These are phyloP conservation scores for Liriodendron chinense DNA, from an alignment of 164 flowering plant genomes.

Conservation along the genomic window DNA sequence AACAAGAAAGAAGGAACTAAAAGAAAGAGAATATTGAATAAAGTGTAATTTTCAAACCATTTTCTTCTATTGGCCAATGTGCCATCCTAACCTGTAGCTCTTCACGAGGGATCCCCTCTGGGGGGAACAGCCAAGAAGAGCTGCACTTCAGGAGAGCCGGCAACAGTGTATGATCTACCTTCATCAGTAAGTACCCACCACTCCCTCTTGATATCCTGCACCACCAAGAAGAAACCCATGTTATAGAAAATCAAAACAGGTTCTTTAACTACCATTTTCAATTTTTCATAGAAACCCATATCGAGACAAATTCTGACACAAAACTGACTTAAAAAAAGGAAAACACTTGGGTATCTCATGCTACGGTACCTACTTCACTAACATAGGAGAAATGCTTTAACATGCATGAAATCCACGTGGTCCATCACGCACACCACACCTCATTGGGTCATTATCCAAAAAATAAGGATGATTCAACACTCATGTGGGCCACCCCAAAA, in stretches of 20 bases:
- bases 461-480: too few species aligned
- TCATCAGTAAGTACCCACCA: conserved; percentile 81
- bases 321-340: neutral
- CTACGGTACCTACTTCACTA: neutral
- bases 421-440: too few species aligned
- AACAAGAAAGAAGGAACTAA: too few species aligned
- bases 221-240: neutral
- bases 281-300: neutral
- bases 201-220: conserved; percentile 84
- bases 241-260: neutral
- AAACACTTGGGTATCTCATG: neutral
- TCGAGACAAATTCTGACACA: neutral
- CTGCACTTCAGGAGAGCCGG: conserved; percentile 83
- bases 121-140: conserved; percentile 70
- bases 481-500: too few species aligned
- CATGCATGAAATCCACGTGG: too few species aligned
- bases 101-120: conserved; percentile 64
- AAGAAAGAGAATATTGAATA: too few species aligned
- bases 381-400: neutral
- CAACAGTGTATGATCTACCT: conserved; percentile 56
- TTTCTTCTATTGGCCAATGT: too few species aligned
- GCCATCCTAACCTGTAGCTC: conserved; percentile 56
- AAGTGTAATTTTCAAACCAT: too few species aligned
- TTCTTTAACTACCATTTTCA: neutral
- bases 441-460: too few species aligned